phyloP scores from a whole-genome alignment of 345 rosid genomes.

The Linum usitatissimum region DNA sequence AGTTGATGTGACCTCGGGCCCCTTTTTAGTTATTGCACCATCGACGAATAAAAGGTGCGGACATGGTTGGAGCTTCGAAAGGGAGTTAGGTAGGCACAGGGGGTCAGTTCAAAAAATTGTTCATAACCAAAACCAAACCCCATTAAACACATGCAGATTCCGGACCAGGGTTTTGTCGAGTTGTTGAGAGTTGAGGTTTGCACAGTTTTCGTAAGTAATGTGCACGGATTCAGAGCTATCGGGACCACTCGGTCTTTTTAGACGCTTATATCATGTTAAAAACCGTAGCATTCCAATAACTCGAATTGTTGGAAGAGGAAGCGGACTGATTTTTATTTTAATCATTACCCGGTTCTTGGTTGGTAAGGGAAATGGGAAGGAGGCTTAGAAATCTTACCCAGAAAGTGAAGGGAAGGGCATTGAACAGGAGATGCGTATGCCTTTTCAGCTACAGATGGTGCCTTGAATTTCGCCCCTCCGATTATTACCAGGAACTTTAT shows the following conservation, averaged over 20 bases:
- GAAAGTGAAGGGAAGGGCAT: conserved; percentile 59
- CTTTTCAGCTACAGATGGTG: conserved; percentile 34
- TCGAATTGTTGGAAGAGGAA: too few relatives aligned
- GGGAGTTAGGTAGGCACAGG: not conserved
- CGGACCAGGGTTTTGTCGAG: too few relatives aligned
- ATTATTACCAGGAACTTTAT: conserved; percentile 54
- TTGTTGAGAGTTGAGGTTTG: too few relatives aligned
- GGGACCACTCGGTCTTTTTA: too few relatives aligned
- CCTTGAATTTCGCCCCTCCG: conserved; percentile 62
- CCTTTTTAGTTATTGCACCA: conserved; percentile 29
- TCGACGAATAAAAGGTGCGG: not conserved
- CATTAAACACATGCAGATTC: not conserved
- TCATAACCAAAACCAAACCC: not conserved
- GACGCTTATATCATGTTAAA: too few relatives aligned
- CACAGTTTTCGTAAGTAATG: too few relatives aligned
- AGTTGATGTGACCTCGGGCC: conserved; percentile 19
- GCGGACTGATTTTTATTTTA: too few relatives aligned
- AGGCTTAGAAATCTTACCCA: conserved; percentile 30
- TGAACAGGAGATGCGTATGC: conserved; percentile 52
- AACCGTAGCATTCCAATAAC: too few relatives aligned
- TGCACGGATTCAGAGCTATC: too few relatives aligned
- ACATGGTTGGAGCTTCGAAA: not conserved
- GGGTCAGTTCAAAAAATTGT: too few relatives aligned
- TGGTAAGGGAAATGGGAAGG: not conserved
- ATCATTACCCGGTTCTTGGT: too few relatives aligned